Evolutionary conservation across 306 rosid species (phyloP).

Genomic region (Begonia masoniana): DNA sequence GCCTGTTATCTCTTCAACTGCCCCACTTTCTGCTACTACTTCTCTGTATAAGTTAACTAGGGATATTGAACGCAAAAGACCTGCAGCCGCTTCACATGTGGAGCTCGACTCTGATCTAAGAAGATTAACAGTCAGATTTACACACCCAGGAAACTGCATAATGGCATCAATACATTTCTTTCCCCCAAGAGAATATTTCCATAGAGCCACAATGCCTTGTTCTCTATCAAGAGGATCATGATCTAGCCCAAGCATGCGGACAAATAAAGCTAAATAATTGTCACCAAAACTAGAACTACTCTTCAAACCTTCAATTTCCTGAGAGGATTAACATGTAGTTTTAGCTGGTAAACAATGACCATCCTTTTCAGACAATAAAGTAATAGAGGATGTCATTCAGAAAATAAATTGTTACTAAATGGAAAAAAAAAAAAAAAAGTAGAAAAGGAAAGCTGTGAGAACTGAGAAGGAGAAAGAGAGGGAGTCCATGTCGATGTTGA

Average conservation of each 20-base stretch:
- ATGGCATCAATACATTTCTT: conserved; percentile 59
- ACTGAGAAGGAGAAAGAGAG: neutral
- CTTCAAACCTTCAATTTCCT: conserved; percentile 40
- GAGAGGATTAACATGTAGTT: conserved; percentile 11
- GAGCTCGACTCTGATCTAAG: conserved; percentile 59
- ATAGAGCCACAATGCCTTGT: conserved; percentile 59
- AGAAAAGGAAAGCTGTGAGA: neutral
- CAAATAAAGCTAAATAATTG: conserved; percentile 59
- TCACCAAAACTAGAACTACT: conserved; percentile 34
- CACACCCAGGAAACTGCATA: conserved; percentile 77
- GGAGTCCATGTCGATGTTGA: neutral
- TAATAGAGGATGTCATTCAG: neutral
- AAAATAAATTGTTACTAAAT: neutral
- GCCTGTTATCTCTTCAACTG: conserved; percentile 70
- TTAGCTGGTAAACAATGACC: conserved; percentile 4
- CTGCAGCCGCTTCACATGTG: conserved; percentile 85
- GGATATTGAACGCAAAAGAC: conserved; percentile 67
- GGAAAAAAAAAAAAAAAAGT: neutral
- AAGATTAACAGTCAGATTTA: conserved; percentile 61
- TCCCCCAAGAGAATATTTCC: conserved; percentile 91
- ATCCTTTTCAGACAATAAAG: neutral
- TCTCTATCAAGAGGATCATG: conserved; percentile 62
- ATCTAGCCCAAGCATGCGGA: conserved; percentile 83
- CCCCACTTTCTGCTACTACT: conserved; percentile 69
- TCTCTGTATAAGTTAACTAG: conserved; percentile 50